Conservation (phyloP, 495 filamentous ascomycete genomes). For the Aspergillus affinis region DNA sequence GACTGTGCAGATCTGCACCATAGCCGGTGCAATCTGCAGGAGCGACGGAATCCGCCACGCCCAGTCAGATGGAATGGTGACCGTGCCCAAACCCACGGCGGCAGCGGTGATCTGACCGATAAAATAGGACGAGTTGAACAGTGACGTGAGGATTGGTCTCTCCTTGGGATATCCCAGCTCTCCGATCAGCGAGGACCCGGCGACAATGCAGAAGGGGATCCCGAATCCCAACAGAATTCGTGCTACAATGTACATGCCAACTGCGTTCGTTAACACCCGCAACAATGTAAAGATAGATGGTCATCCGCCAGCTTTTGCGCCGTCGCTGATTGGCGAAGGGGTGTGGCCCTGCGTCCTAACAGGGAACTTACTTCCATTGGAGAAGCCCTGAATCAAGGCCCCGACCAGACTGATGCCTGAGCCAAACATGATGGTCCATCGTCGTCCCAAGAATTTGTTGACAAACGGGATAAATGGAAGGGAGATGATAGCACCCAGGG, state of each 20-base stretch:
- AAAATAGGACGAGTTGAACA: slow-evolving; percentile 68
- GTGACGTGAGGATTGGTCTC: slow-evolving; percentile 61
- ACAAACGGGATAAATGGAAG: slow-evolving; percentile 59
- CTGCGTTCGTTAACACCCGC: slow-evolving; percentile 32
- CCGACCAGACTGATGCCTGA: slow-evolving; percentile 58
- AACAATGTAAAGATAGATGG: neutral
- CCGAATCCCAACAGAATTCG: slow-evolving; percentile 66
- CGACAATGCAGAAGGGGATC: slow-evolving; percentile 63
- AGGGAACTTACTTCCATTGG: slow-evolving; percentile 24
- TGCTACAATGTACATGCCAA: slow-evolving; percentile 63
- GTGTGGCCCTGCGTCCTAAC: no score
- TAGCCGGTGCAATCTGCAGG: slow-evolving; percentile 49
- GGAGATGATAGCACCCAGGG: slow-evolving; percentile 51
- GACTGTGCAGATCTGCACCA: slow-evolving; percentile 33
- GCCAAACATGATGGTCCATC: slow-evolving; percentile 60
- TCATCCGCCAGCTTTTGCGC: no score
- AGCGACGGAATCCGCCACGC: slow-evolving; percentile 65
- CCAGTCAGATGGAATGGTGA: slow-evolving; percentile 56
- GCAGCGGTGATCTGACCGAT: slow-evolving; percentile 62
- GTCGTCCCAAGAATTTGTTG: slow-evolving; percentile 55
- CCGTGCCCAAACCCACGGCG: slow-evolving; percentile 56
- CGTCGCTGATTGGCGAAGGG: no score
- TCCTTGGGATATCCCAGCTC: slow-evolving; percentile 69
- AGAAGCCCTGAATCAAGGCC: slow-evolving; percentile 52
- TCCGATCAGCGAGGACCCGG: slow-evolving; percentile 62